Percentiles rank a stretch among this genome's conserved stretches.
Conservation (phyloP, 768 basidiomycete genomes). For the Tricholoma furcatifolium region DNA sequence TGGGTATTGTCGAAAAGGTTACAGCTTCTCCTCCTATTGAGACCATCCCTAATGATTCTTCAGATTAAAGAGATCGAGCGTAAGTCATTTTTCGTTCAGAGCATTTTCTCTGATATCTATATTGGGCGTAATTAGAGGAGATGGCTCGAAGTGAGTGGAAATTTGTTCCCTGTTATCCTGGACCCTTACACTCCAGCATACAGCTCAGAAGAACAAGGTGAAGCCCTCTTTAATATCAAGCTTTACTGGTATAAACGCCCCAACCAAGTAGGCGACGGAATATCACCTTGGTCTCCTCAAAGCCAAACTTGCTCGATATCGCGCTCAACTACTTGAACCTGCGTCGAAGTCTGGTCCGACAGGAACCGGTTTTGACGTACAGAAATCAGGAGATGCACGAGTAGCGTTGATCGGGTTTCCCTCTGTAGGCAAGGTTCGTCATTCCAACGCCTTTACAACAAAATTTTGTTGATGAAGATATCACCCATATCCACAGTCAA, state of each 20-base stretch:
- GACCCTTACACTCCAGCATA: slow-evolving; percentile 1
- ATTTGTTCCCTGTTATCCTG: neutral
- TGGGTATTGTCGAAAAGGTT: slow-evolving; percentile 95
- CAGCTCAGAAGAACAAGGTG: slow-evolving; percentile 96
- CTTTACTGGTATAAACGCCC: slow-evolving; percentile 11
- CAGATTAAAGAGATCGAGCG: slow-evolving; percentile 97
- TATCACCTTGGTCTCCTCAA: slow-evolving; percentile 93
- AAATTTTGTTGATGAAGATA: neutral
- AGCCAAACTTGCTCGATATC: slow-evolving; percentile 92
- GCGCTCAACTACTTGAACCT: slow-evolving; percentile 93
- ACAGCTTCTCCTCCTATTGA: neutral
- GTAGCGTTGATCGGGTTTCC: slow-evolving; percentile 95
- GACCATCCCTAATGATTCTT: neutral
- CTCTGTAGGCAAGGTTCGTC: slow-evolving; percentile 80
- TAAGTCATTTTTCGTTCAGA: slow-evolving; percentile 35
- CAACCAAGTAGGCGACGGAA: slow-evolving; percentile 73
- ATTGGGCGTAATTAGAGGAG: slow-evolving; percentile 61
- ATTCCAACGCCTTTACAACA: neutral
- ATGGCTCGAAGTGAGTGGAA: slow-evolving; percentile 86
- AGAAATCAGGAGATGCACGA: slow-evolving; percentile 79
- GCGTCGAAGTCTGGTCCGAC: slow-evolving; percentile 76
- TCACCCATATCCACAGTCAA: slow-evolving; percentile 53
- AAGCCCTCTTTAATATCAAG: slow-evolving; percentile 2
- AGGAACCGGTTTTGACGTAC: slow-evolving; percentile 88
- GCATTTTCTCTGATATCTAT: neutral